Base-by-base conservation (phyloP, 169 alveolate species). In the Plasmodium berghei region DNA sequence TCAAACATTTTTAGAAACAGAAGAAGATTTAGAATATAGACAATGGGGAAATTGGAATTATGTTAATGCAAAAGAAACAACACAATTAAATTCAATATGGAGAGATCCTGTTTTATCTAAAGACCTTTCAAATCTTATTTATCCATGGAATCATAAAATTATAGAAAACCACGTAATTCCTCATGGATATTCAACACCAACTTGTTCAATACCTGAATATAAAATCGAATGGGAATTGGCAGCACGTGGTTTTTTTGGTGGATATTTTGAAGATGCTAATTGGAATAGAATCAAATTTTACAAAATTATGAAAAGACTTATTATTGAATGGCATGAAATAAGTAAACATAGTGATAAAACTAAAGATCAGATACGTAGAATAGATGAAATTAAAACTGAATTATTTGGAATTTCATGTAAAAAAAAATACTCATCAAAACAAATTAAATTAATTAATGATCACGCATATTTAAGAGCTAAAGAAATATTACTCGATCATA, bases 41-140 rank as follows among this genome's bases (percentile, higher is more conserved):
- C 95, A 92, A 80, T 94, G 96, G 96, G 96, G 96, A 1, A 75
- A 92, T 52, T 94, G 96, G 96, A 83, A 88, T 28, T 91, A 85
- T 28, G 42, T 58, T 26, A 14, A 55, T 12, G 75, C 90, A 9
- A 83, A 83, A 24, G 90, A 83, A 45, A 83, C 83, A 3, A 83
- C 90, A 14, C 90, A 83, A 18, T 83, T 83, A 56, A 83, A 83
- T 69, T 8, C 90, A 9, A 66, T 73, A n/a, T 83, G 90, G 90
- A 67, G 90, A 83, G 90, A 83, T 52, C 90, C 90, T 5, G 90
- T 83, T 9, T 20, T 83, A 18, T 83, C 90, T 22, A 83, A 61
- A 69, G 70, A 72, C 34, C 22, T 83, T n/a, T 54, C 90, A 34
- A 83, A 83, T 34, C 24, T 83, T 20, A 83, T 83, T 40, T 83